A percentile compares a stretch with the other conserved stretches of the same genome.
These are phyloP conservation scores for Phyllosticta citribraziliensis DNA, from an alignment of 2,329 filamentous ascomycete genomes.

Conservation along the genomic window DNA sequence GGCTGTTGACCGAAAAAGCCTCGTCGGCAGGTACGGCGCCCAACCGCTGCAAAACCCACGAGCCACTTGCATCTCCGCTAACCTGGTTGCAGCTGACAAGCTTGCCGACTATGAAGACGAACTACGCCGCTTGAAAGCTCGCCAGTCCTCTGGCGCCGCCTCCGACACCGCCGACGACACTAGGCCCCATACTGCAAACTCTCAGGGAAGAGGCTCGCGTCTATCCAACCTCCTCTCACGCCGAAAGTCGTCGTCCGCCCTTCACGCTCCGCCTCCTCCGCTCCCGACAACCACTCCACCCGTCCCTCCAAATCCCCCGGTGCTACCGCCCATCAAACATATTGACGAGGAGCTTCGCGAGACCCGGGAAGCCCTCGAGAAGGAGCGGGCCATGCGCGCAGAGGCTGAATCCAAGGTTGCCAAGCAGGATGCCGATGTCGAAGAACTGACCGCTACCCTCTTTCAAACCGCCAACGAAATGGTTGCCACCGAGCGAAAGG, in stretches of 20 bases:
- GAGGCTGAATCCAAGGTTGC: slow-evolving; percentile 60
- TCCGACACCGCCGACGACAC: slow-evolving; percentile 14
- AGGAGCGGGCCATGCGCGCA: slow-evolving; percentile 56
- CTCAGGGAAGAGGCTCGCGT: slow-evolving; percentile 24
- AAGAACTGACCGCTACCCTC: slow-evolving; percentile 64
- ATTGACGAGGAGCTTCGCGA: slow-evolving; percentile 54
- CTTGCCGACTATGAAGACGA: slow-evolving; percentile 75
- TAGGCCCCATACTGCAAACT: slow-evolving; percentile 22
- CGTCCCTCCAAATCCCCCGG: slow-evolving; percentile 18
- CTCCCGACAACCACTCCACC: slow-evolving; percentile 27
- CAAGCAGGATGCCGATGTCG: slow-evolving; percentile 61
- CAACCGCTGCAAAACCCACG: not conserved
- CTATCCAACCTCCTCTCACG: slow-evolving; percentile 35
- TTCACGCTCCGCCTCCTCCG: slow-evolving; percentile 16
- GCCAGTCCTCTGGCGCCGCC: slow-evolving; percentile 15
- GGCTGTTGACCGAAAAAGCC: slow-evolving; percentile 60
- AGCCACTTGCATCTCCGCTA: slow-evolving; percentile 2
- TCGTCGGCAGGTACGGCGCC: slow-evolving; percentile 45
- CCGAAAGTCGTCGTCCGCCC: slow-evolving; percentile 14
- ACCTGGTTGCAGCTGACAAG: slow-evolving; percentile 37
- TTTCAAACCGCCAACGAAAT: slow-evolving; percentile 84
- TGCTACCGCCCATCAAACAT: slow-evolving; percentile 21
- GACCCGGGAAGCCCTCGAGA: slow-evolving; percentile 44
- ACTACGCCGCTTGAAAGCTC: slow-evolving; percentile 49
- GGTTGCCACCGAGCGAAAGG: slow-evolving; percentile 67